Evolutionary conservation across 2,329 filamentous ascomycete species (phyloP), one percentile per base, ranked within the genome.

Genomic region (Penicillium sp.): DNA sequence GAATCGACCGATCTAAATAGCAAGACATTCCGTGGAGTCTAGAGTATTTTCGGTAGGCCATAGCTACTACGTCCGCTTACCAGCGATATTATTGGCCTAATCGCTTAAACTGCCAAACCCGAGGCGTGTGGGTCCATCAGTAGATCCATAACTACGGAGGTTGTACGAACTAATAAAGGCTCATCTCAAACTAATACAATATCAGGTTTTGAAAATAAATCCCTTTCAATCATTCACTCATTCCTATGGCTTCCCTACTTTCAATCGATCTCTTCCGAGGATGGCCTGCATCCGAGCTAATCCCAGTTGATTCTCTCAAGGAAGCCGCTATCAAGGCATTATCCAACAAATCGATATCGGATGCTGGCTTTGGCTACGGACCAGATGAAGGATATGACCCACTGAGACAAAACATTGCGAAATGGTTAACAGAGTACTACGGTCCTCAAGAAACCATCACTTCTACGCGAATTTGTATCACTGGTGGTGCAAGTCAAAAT

Each of bases 401-500:
- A 6, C 81, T 94, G 38, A 84, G 91, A 19, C 80, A 86, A 64
- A 84, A 85, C 28, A 78, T 96, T 42, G 88, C 91, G 1, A 72
- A 76, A 26, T 96, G 91, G 90, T 80, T 96, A 24, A 84, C 82
- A 1, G 69, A 71, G 0, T 88, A 88, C 66, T 93, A 91, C 73
- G 75, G 77, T 0, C 70, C 69, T 0, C 26, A 65, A 0, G 67
- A 75, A 1, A 70, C 77, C 2, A 79, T 86, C 30, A 70, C 75
- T 19, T 73, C 82, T 6, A 82, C 86, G 1, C 84, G 90, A 26
- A 89, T 96, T 55, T 90, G 88, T 71, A 88, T 96, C 72, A 91
- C 91, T 0, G 92, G 92, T 42, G 93, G 93, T 13, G 93, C 93
- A 2, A 91, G 87, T 65, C 92, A 96, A 80, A 92, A 89, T 72